Base-by-base conservation (phyloP, 176 grass and related monocot species). In the Otatea glauca region DNA sequence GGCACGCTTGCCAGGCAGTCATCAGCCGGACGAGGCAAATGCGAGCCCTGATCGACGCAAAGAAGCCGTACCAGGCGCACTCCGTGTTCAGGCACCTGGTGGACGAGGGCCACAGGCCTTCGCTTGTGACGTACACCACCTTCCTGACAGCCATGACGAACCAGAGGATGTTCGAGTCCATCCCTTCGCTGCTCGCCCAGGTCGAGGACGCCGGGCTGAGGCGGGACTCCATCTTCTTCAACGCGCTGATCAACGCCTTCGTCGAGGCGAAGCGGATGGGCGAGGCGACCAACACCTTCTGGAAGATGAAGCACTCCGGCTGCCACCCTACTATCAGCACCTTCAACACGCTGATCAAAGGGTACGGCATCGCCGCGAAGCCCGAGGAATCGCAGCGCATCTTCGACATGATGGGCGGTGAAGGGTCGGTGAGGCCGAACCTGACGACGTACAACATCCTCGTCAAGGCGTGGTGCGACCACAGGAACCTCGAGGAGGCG, bases 341-440 rank as follows among this genome's bases (percentile, higher is more conserved):
- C 58, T 95, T 98, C 86, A 98, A 98, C 81, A 98, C 91, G 39
- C 86, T 98, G 72, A 94, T 98, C 83, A 98, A 98, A 89, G 96
- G 96, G 8, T 95, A 90, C 48, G 93, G 93, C 54, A 90, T 98
- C 50, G 83, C 84, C 27, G 91, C 91, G 20, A 93, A 87, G 21
- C 92, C 96, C 4, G 80, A 92, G 65, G 91, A 94, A 65, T 83
- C 96, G 35, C 87, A 95, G 66, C 78, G 84, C 17, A 35, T 95
- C 77, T 98, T 98, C 45, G 66, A 98, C 74, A 89, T 94, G 88
- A 98, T 98, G 91, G 81, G 39, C 5, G 74, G 47, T 11, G 87
- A 21, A 7, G 58, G 24, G 37, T 68, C 67, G 50, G 68, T 87
- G 7, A 87, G 64, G 38, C 91, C 93, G 41, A 93, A 79, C 83